A percentile compares a stretch with the other conserved stretches of the same genome.
These are phyloP conservation scores for Bolboschoenus planiculmis DNA, from an alignment of 176 grass and related monocot species.

Conservation along the genomic window DNA sequence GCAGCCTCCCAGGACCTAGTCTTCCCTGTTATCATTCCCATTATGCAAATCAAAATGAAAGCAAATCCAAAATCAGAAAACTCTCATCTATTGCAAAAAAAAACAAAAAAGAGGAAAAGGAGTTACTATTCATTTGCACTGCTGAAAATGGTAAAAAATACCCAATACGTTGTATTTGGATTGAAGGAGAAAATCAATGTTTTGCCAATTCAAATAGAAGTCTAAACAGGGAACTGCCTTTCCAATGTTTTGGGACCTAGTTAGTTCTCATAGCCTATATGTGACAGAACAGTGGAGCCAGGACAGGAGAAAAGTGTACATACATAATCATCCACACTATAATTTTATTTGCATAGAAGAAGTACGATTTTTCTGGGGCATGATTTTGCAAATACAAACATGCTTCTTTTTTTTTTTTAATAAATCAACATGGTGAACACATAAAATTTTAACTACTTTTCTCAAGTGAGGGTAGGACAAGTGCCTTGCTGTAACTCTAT, in stretches of 20 bases:
- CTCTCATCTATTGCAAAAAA: not conserved
- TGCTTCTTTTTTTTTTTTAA: not conserved
- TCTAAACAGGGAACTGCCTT: not conserved
- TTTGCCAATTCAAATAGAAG: not conserved
- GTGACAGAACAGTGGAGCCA: not conserved
- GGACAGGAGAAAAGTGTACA: not conserved
- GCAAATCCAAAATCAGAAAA: not conserved
- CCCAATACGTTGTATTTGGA: not conserved
- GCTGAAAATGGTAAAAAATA: not conserved
- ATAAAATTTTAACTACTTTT: not conserved
- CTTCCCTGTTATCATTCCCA: conserved; percentile 50
- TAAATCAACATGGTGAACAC: not conserved
- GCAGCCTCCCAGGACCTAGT: conserved; percentile 87
- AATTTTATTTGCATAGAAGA: not conserved
- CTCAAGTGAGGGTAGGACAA: not conserved
- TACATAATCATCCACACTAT: not conserved
- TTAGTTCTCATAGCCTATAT: not conserved
- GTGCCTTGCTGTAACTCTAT: not conserved
- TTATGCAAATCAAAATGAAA: not conserved
- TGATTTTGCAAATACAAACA: not conserved
- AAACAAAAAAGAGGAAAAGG: not conserved
- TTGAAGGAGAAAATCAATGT: not conserved
- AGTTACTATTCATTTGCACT: not conserved
- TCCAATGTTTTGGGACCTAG: not conserved
- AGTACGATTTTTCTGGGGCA: not conserved